A percentile compares a stretch with the other conserved stretches of the same genome.
Evolutionary conservation across 768 basidiomycete species (phyloP).

Genomic region (Butyriboletus loyo): DNA sequence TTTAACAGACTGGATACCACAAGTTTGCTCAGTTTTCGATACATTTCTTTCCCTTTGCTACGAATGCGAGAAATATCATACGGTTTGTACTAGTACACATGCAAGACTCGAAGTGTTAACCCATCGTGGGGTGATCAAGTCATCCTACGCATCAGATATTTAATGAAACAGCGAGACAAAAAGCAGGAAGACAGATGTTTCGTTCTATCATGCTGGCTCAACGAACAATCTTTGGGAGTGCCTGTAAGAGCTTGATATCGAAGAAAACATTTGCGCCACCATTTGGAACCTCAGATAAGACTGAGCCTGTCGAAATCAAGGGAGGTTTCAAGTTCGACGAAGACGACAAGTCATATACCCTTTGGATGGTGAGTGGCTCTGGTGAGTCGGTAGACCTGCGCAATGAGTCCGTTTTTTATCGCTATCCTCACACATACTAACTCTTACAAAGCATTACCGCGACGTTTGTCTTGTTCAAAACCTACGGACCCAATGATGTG

Average conservation of each 20-base stretch:
- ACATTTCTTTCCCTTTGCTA: neutral
- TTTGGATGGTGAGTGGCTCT: slow-evolving; percentile 6
- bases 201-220: neutral
- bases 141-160: slow-evolving; percentile 1
- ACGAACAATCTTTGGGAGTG: neutral
- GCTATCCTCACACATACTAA: neutral
- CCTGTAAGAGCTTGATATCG: slow-evolving; percentile 1
- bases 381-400: neutral
- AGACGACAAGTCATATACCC: neutral
- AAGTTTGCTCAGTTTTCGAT: neutral
- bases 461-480: slow-evolving; percentile 3
- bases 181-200: neutral
- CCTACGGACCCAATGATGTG: slow-evolving; percentile 7
- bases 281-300: neutral
- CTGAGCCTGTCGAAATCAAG: neutral
- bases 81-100: no score
- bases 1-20: neutral
- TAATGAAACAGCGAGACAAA: slow-evolving; percentile 7
- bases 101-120: no score
- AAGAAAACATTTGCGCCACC: slow-evolving; percentile 10
- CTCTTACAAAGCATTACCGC: neutral
- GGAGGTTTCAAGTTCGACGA: slow-evolving; percentile 1
- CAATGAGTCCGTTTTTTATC: slow-evolving; percentile 4
- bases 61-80: neutral
- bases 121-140: no score